Evolutionary conservation across 1,284 basidiomycete genomes (phyloP), one percentile per base, ranked within the genome.

Genomic region (Boletus hoseneyae): DNA sequence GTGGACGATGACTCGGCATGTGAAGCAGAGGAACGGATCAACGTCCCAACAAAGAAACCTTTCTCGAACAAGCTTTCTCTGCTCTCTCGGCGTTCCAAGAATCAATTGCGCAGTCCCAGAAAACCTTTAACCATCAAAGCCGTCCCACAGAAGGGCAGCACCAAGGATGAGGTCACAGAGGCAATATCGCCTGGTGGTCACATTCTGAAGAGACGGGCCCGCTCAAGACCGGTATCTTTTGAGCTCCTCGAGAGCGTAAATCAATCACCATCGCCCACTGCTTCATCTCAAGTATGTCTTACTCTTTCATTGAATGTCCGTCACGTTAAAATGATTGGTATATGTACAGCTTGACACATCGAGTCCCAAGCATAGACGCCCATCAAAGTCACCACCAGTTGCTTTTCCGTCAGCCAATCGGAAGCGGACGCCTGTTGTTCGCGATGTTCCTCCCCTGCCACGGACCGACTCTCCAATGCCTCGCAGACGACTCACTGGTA

Each of bases 101-200:
- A 65, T 29, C 55, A 56, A 34, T 40, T 56, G 6, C 40, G 48
- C 59, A 57, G 59, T 43, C 53, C 70, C 51, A 54, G 57, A 50
- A 56, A 66, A 44, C 37, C 64, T 51, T 40, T 62, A 48, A 37
- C 57, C 56, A 16, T 70, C 54, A 61, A 57, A 58, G 34, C 64
- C 57, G 55, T 69, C 62, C 66, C 70, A 53, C 57, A 77, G 57
- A 69, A 67, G 45, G 66, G 70, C 11, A 72, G 72, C 48, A 59
- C 54, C 25, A 61, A 68, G 45, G 70, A 75, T 18, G 79, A 83
- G 54, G 85, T 85, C 21, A 82, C 74, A 3, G 83, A 84, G 57
- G 80, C 81, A 1, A 72, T 87, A 51, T 89, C 85, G 0, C 86
- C 85, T 3, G 83, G 82, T 19, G 85, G 85, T 0, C 87, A 87